phyloP scores from a whole-genome alignment of 2,329 filamentous ascomycete genomes.

The Plenodomus tracheiphilus region DNA sequence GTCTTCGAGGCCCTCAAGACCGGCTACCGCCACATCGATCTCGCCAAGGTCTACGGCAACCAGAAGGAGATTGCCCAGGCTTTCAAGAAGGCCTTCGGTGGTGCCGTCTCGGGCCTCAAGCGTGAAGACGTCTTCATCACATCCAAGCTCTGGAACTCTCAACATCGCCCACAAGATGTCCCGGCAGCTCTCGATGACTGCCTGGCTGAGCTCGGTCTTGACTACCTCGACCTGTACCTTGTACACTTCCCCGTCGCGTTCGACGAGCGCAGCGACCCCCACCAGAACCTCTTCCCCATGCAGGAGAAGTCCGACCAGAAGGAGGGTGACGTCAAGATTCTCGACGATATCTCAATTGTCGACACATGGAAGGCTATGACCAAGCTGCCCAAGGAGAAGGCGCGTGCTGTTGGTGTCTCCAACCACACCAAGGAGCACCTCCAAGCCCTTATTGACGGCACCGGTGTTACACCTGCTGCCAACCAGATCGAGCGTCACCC shows the following conservation, averaged over 20 bases:
- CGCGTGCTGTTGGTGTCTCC: slow-evolving; percentile 34
- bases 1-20: slow-evolving; percentile 43
- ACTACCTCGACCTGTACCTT: slow-evolving; percentile 89
- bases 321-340: slow-evolving; percentile 25
- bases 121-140: slow-evolving; percentile 52
- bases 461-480: slow-evolving; percentile 29
- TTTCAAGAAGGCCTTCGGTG: slow-evolving; percentile 32
- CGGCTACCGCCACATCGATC: slow-evolving; percentile 37
- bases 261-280: slow-evolving; percentile 49
- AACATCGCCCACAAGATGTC: slow-evolving; percentile 71
- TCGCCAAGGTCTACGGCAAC: slow-evolving; percentile 37
- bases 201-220: slow-evolving; percentile 75
- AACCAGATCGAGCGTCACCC: slow-evolving; percentile 41
- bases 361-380: slow-evolving; percentile 47
- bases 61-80: slow-evolving; percentile 34
- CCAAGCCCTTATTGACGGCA: slow-evolving; percentile 57
- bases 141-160: slow-evolving; percentile 89
- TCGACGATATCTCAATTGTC: slow-evolving; percentile 61
- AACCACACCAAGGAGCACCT: slow-evolving; percentile 44
- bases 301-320: slow-evolving; percentile 10
- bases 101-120: slow-evolving; percentile 53
- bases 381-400: slow-evolving; percentile 40
- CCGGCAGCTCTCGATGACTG: slow-evolving; percentile 72
- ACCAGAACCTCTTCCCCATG: slow-evolving; percentile 31
- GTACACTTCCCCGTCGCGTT: slow-evolving; percentile 68